Base-by-base conservation (phyloP, 331 rosid species). In the Acacia pycnantha region DNA sequence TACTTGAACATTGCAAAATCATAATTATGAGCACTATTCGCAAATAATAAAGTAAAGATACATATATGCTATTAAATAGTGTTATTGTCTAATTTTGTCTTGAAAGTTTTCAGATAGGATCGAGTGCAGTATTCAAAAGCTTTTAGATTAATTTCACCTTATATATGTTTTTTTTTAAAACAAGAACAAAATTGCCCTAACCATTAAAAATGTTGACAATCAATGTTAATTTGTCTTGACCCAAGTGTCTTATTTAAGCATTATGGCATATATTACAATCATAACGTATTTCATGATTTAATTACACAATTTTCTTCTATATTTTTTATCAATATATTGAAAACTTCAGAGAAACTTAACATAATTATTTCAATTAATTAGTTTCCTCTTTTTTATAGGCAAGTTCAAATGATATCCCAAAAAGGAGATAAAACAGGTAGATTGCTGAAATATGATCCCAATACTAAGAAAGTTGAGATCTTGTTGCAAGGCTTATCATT, bases 381-480 rank as follows among this genome's bases (percentile, higher is more conserved):
- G 26, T 18, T 58, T 76, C 35, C 18, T 61, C 27, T 41, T 24
- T 27, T 46, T 2, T 12, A 1, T 27, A 85, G 94, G 83, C 81
- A 35, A 4, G 82, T 87, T 83, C 2, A 70, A 8, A 3, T 6
- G 56, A 70, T 87, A 59, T 1, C 82, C 13, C 21, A 53, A 18
- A 48, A 26, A 56, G 65, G 65, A 8, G 65, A 58, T 22, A 58
- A 22, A n/a, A 58, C 65, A 22, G 31, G 65, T 22, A 58, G 65
- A 21, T 58, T 58, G 65, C 31, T 58, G 26, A 54, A 54, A 54
- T 62, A 62, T 62, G 68, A 62, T 24, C 68, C 68, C 1, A 26
- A 4, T 27, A 62, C 18, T 1, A 62, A 62, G 68, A 62, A 62
- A 62, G 68, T 26, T 26, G 37, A 62, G 35, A 27, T 62, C 21